These are phyloP conservation scores for Immersiporthe knoxdaviesiana DNA, from an alignment of 2,329 filamentous ascomycete species.

Conservation along the genomic window DNA sequence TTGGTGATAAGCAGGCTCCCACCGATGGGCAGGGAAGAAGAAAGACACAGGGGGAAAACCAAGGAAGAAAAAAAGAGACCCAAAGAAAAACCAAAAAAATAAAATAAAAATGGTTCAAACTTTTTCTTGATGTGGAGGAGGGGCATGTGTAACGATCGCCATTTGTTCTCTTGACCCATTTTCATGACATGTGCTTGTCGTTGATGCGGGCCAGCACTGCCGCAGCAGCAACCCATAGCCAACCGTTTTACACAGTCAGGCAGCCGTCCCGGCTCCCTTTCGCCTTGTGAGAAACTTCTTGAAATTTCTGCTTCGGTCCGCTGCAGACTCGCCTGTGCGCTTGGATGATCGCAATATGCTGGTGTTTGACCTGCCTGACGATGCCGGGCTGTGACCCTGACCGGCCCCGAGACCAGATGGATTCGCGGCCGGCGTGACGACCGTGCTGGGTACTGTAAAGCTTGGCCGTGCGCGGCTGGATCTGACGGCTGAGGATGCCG, in stretches of 20 bases:
- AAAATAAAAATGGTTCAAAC: neutral
- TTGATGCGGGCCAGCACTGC: neutral
- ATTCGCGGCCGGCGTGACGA: neutral
- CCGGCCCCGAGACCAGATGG: neutral
- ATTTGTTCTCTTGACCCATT: neutral
- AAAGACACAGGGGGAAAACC: no score
- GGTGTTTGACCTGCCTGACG: constrained; percentile 10
- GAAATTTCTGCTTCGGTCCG: constrained; percentile 21
- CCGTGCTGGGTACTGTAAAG: neutral
- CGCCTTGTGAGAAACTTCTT: constrained; percentile 13
- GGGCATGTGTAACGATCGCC: neutral
- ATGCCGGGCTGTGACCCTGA: constrained; percentile 9
- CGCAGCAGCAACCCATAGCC: neutral
- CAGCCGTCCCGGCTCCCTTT: neutral
- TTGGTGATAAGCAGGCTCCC: neutral
- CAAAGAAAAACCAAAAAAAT: no score
- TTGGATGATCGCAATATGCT: constrained; percentile 6
- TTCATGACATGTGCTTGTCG: neutral
- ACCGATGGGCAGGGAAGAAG: neutral
- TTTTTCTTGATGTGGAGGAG: no score
- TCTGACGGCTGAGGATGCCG: neutral
- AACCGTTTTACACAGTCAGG: neutral
- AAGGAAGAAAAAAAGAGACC: no score
- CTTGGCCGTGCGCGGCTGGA: neutral
- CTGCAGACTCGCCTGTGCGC: constrained; percentile 17